Evolutionary conservation across 495 filamentous ascomycete species (phyloP).

Genomic region (Hypoxylon trugodes): DNA sequence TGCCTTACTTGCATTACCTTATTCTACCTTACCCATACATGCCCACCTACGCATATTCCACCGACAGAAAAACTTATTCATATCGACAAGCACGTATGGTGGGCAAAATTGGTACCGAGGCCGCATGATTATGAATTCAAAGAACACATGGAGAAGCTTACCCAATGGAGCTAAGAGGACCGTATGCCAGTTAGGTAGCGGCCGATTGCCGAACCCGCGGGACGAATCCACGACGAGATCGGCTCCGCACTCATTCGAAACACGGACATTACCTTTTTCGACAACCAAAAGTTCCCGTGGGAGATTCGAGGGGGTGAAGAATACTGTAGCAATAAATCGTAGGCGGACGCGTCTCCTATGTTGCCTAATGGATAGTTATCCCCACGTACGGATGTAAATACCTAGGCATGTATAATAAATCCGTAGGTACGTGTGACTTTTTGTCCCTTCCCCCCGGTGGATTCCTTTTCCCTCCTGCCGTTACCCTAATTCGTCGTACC

Average conservation of each 20-base stretch:
- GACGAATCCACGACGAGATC: constrained; percentile 39
- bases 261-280: constrained; percentile 41
- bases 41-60: constrained; percentile 3
- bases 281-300: constrained; percentile 20
- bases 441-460: constrained; percentile 9
- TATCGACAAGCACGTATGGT: constrained; percentile 11
- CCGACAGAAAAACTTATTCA: constrained; percentile 5
- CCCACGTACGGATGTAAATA: neutral
- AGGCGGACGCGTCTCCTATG: constrained; percentile 28
- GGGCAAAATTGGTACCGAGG: constrained; percentile 26
- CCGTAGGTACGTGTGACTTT: constrained; percentile 20
- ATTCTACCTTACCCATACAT: constrained; percentile 10
- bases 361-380: constrained; percentile 21
- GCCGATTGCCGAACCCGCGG: constrained; percentile 41
- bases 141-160: constrained; percentile 27
- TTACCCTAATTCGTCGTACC: constrained; percentile 29
- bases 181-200: constrained; percentile 40
- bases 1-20: too few species aligned
- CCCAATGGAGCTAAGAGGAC: constrained; percentile 39
- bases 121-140: constrained; percentile 27
- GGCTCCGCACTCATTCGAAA: constrained; percentile 41
- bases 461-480: constrained; percentile 12
- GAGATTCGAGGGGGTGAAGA: constrained; percentile 23
- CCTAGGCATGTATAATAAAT: constrained; percentile 8
- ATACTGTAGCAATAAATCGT: constrained; percentile 16